Evolutionary conservation across 2,329 filamentous ascomycete species (phyloP).

Genomic region (Fusarium hostae): DNA sequence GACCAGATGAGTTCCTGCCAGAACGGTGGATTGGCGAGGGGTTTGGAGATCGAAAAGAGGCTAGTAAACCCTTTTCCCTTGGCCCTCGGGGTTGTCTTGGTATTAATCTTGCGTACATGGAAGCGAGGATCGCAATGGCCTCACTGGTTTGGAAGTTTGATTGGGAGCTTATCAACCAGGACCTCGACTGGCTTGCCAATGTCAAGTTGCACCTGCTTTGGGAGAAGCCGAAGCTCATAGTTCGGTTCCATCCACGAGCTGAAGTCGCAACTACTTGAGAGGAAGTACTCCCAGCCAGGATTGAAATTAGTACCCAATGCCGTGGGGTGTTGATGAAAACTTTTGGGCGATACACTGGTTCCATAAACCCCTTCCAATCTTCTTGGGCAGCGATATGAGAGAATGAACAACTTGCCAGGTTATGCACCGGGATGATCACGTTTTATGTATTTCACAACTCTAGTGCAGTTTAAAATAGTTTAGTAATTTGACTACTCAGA

Average conservation of each 20-base stretch:
- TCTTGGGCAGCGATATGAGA: not conserved
- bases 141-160: not conserved
- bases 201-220: not conserved
- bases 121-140: not conserved
- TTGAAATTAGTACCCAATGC: too few species aligned
- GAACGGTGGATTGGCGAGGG: constrained; percentile 14
- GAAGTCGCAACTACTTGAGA: not conserved
- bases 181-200: not conserved
- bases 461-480: not conserved
- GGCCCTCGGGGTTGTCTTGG: constrained; percentile 4
- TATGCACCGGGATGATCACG: not conserved
- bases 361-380: too few species aligned
- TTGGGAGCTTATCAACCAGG: constrained; percentile 3
- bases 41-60: constrained; percentile 3
- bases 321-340: too few species aligned
- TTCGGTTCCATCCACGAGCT: not conserved
- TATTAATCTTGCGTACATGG: constrained; percentile 15
- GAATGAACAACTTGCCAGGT: too few species aligned
- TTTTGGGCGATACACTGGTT: too few species aligned
- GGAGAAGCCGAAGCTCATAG: not conserved
- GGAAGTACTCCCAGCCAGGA: too few species aligned
- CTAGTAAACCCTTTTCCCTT: constrained; percentile 5
- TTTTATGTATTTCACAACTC: not conserved
- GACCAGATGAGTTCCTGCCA: constrained; percentile 2
- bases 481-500: not conserved